These are phyloP conservation scores for Cucumis cinereus DNA, from an alignment of 306 rosid species.

Conservation along the genomic window DNA sequence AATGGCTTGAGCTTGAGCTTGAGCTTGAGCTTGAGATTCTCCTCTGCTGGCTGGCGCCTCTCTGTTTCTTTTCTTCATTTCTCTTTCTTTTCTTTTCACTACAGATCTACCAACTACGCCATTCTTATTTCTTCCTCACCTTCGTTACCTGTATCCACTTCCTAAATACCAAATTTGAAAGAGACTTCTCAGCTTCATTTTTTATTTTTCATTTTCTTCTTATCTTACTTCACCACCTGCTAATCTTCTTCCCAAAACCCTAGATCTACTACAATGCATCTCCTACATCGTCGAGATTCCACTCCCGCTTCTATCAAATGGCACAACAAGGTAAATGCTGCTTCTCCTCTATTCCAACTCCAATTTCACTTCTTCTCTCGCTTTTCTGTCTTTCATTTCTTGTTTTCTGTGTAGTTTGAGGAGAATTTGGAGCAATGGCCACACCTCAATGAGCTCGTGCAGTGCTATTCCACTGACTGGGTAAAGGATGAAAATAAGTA, in stretches of 20 bases:
- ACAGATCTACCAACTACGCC: slow-evolving; percentile 59
- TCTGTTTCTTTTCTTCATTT: background rate
- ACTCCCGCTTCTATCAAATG: slow-evolving; percentile 74
- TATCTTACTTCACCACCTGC: background rate
- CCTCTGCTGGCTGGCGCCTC: background rate
- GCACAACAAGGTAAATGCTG: slow-evolving; percentile 66
- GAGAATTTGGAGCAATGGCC: slow-evolving; percentile 99
- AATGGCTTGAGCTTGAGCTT: background rate
- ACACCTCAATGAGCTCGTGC: slow-evolving; percentile 83
- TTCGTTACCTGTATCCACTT: slow-evolving; percentile 3
- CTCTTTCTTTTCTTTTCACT: background rate
- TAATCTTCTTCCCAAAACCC: slow-evolving; percentile 31
- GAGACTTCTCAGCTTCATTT: background rate
- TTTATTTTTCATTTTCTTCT: background rate
- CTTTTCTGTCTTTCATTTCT: background rate
- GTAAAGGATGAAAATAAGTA: slow-evolving; percentile 91
- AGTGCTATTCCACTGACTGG: slow-evolving; percentile 95
- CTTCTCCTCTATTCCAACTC: background rate
- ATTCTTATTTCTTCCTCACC: background rate
- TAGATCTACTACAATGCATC: slow-evolving; percentile 92
- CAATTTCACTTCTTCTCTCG: background rate
- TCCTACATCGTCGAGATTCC: slow-evolving; percentile 88
- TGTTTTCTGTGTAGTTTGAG: slow-evolving; percentile 41
- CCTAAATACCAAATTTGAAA: slow-evolving; percentile 3
- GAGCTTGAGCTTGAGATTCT: background rate